A percentile compares a stretch with the other conserved stretches of the same genome.
Evolutionary conservation across 148 eudicot species (phyloP).

Genomic region (Talinum fruticosum): DNA sequence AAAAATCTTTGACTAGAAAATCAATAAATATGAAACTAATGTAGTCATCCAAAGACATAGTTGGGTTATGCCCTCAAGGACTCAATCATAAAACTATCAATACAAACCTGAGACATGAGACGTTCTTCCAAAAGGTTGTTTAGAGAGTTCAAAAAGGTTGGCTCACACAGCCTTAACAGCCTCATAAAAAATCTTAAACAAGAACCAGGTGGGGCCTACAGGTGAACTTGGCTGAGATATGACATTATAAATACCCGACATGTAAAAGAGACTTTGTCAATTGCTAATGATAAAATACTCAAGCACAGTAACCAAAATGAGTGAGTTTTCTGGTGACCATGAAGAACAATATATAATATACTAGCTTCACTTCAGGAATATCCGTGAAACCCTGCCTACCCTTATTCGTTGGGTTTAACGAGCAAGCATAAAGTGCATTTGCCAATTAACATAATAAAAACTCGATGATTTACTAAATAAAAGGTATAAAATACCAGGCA

Average conservation of each 20-base stretch:
- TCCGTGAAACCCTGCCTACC: background rate
- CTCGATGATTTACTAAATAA: constrained; percentile 2
- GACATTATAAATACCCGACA: background rate
- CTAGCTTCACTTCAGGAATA: background rate
- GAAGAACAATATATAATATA: background rate
- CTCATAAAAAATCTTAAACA: background rate
- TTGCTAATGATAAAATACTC: background rate
- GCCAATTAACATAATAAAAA: background rate
- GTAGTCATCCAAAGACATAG: background rate
- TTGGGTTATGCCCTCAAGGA: constrained; percentile 1
- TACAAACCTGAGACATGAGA: background rate
- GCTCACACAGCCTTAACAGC: background rate
- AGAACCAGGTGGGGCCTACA: background rate
- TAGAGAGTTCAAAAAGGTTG: background rate
- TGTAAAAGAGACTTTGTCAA: background rate
- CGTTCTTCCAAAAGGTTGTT: too few species aligned
- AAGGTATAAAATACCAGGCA: background rate
- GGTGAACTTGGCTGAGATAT: too few species aligned
- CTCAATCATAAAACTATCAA: background rate
- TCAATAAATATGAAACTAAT: background rate
- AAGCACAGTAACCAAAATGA: background rate
- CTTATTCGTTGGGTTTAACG: background rate
- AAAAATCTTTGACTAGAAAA: background rate
- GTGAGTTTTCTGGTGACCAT: background rate
- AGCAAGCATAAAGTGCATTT: background rate